phyloP scores from a whole-genome alignment of 2,329 filamentous ascomycete species.

The Arthrobotrys iridis region DNA sequence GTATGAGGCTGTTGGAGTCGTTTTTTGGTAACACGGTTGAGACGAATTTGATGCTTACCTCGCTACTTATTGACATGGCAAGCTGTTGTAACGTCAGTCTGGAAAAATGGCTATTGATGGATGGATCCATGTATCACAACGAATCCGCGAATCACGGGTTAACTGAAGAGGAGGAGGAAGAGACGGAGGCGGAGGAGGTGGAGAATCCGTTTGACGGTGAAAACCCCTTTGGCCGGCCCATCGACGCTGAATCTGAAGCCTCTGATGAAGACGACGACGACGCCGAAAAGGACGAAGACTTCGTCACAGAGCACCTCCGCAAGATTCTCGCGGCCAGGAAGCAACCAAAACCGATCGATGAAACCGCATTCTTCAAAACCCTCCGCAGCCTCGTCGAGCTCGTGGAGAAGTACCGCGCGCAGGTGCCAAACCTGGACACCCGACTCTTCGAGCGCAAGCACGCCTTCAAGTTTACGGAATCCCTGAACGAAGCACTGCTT shows the following conservation, averaged over 20 bases:
- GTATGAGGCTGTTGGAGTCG: constrained; percentile 75
- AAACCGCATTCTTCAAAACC: constrained; percentile 58
- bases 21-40: constrained; percentile 94
- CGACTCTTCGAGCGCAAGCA: constrained; percentile 65
- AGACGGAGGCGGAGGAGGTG: constrained; percentile 56
- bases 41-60: constrained; percentile 87
- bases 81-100: constrained; percentile 85
- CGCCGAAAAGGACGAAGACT: constrained; percentile 48
- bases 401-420: constrained; percentile 63
- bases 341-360: constrained; percentile 58
- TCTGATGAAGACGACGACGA: constrained; percentile 16
- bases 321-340: constrained; percentile 60
- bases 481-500: constrained; percentile 61
- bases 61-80: constrained; percentile 81
- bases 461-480: constrained; percentile 65
- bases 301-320: constrained; percentile 28
- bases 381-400: constrained; percentile 63
- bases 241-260: constrained; percentile 20
- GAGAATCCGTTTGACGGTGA: constrained; percentile 55
- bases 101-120: constrained; percentile 88
- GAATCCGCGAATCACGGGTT: constrained; percentile 60
- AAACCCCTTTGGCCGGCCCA: constrained; percentile 26
- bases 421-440: constrained; percentile 64
- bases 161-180: constrained; percentile 60
- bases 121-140: constrained; percentile 71